phyloP scores from a whole-genome alignment of 805 yeast genomes.

The Spathaspora sp. region DNA sequence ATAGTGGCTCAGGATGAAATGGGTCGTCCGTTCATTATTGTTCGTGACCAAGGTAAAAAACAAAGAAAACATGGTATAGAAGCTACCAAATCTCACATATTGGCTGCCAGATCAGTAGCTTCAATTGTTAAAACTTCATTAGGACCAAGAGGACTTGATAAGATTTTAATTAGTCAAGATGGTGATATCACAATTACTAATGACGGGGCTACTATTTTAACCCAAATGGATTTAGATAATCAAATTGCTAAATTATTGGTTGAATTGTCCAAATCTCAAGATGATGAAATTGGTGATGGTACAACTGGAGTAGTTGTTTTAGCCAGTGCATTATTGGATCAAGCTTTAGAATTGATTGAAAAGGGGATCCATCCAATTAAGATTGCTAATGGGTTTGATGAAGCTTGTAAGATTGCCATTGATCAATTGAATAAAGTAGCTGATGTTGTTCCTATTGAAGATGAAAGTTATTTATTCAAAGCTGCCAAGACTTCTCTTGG shows the following conservation, averaged over 20 bases:
- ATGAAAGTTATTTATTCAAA: conserved; percentile 63
- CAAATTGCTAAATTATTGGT: conserved; percentile 95
- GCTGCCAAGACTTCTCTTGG: conserved; percentile 96
- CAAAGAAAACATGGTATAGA: conserved; percentile 54
- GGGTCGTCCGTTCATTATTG: conserved; percentile 98
- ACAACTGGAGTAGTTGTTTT: conserved; percentile 98
- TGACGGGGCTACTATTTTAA: conserved; percentile 95
- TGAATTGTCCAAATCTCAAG: conserved; percentile 91
- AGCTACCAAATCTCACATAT: conserved; percentile 72
- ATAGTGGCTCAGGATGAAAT: conserved; percentile 98
- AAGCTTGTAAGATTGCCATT: conserved; percentile 91
- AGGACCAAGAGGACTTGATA: conserved; percentile 98
- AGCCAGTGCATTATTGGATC: conserved; percentile 91
- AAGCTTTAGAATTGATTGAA: conserved; percentile 90
- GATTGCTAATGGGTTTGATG: conserved; percentile 95
- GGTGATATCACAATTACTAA: conserved; percentile 98
- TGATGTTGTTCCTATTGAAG: conserved; percentile 54
- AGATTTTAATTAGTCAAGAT: conserved; percentile 90
- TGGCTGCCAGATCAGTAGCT: conserved; percentile 94
- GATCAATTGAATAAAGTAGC: conserved; percentile 70
- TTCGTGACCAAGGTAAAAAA: conserved; percentile 79
- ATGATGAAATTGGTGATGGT: conserved; percentile 98
- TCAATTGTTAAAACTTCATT: conserved; percentile 86
- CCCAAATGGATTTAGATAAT: conserved; percentile 94
- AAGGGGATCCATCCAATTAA: conserved; percentile 97